Evolutionary conservation across 1,139 yeast species (phyloP), one percentile per base, ranked within the genome.

Genomic region (Saccharomyces hybrid): DNA sequence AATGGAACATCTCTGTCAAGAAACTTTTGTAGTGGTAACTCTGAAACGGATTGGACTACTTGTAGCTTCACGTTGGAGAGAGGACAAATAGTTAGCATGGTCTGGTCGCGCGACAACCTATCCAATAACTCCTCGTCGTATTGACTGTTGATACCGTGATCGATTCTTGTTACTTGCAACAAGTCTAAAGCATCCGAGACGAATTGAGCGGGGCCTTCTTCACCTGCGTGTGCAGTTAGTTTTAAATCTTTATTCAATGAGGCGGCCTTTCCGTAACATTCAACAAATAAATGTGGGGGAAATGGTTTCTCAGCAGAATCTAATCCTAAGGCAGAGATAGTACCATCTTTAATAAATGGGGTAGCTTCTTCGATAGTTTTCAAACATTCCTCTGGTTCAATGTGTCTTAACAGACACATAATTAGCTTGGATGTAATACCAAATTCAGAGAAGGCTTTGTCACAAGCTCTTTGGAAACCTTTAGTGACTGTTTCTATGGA

Each of bases 161-260:
- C 95, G 55, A 87, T 83, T 71, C 95, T 78, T 34, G 82, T 76
- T 14, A 81, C 88, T 1, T 79, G 75, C 60, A 87, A 76, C 48
- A 75, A 60, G 62, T 84, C 82, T 58, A 87, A 71, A 1, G 93
- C 74, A 52, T 76, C 75, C 11, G 72, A 60, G 42, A 87, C 86
- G 60, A 75, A 86, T 14, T 80, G 76, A 48, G 87, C 81, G 59
- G 84, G 88, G 52, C 93, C 95, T 73, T 87, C 95, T 71, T 87
- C 95, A 61, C 95, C 95, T 2, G 93, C 95, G 68, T 87, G 95
- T 2, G 95, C 93, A 41, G 95, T 87, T 53, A 84, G 75, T 47
- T 81, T 78, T 55, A 83, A 77, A 50, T 76, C 66, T 31, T 84
- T 81, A 62, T 74, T 78, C 47, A 73, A 63, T 25, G 73, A 70